A percentile compares a stretch with the other conserved stretches of the same genome.
Evolutionary conservation across 2,329 filamentous ascomycete species (phyloP).

Genomic region (Apiospora sp.): DNA sequence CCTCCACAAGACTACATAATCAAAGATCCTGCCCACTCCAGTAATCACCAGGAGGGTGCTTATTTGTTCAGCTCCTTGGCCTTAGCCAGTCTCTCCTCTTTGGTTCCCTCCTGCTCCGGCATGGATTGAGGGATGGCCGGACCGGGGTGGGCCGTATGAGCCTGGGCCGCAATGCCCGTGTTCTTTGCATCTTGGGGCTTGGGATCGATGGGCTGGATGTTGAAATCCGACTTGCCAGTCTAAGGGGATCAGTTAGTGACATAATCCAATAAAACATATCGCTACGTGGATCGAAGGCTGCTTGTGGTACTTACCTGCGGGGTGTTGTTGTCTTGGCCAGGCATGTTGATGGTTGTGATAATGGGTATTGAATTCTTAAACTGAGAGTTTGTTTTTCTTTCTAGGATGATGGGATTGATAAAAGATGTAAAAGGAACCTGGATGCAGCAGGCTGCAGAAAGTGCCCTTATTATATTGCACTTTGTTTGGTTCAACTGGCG

Average conservation of each 20-base stretch:
- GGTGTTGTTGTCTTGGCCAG: constrained; percentile 22
- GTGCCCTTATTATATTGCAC: constrained; percentile 11
- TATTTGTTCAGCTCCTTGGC: constrained; percentile 72
- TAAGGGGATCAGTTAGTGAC: constrained; percentile 28
- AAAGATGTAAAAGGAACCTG: background rate
- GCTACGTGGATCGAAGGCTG: background rate
- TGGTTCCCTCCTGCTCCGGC: constrained; percentile 66
- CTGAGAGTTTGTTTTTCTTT: background rate
- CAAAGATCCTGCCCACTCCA: background rate
- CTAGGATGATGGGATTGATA: background rate
- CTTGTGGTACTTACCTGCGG: constrained; percentile 20
- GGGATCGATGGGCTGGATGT: constrained; percentile 49
- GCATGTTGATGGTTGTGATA: constrained; percentile 19
- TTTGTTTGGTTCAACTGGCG: constrained; percentile 10
- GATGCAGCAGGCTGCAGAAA: background rate
- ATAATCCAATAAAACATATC: background rate
- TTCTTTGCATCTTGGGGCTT: constrained; percentile 49
- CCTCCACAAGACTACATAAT: background rate
- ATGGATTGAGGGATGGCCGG: constrained; percentile 64
- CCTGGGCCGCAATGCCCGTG: constrained; percentile 47
- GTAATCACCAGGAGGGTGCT: background rate
- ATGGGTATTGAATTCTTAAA: background rate
- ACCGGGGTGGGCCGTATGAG: constrained; percentile 64
- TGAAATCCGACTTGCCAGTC: constrained; percentile 43
- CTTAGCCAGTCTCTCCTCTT: constrained; percentile 72